Evolutionary conservation across 2,329 filamentous ascomycete species (phyloP), one percentile per base, ranked within the genome.

Genomic region (Clarireedia homoeocarpa): DNA sequence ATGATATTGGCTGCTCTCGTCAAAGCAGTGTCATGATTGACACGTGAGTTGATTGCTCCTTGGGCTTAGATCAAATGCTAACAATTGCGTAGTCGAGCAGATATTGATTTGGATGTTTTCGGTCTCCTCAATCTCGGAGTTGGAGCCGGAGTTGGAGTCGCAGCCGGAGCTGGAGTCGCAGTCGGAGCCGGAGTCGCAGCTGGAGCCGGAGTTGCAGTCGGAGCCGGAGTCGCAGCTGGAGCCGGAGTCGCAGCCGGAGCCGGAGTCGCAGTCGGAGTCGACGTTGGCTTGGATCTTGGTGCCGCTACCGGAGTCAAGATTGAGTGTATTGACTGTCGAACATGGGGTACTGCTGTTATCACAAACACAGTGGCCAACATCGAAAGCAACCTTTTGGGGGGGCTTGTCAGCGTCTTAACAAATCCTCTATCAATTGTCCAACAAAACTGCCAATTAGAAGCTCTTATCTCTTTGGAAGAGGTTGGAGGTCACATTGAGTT

Each of bases 401-500:
- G 59, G 4, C 55, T 62, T 20, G 20, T 61, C 6, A 49, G 55
- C 7, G 62, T 63, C 26, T 57, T 65, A 34, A 57, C 61, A 39
- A 34, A 62, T 23, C 61, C 61, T 14, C 39, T 57, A 5, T 47
- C 62, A 36, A 47, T 51, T 15, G 60, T 64, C 39, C 6, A 59
- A 6, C 36, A 50, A 26, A 57, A 58, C 7, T 60, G 61, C 47
- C 56, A 51, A 46, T 47, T 65, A 15, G 59, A 65, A 40, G 30
- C 62, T 39, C 61, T 60, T 42, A 50, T 65, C 24, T 47, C 53
- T 15, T 59, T 65, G 15, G 56, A 58, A 14, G 45, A 58, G 30
- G 56, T 61, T 51, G 61, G 62, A 26, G 63, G 63, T n/a, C 51
- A 61, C 44, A 63, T 65, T 26, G 59, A 59, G 27, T 59, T 65